A percentile compares a stretch with the other conserved stretches of the same genome.
Conservation (phyloP, 805 yeast species). For the Hanseniaspora hatyaiensis region DNA sequence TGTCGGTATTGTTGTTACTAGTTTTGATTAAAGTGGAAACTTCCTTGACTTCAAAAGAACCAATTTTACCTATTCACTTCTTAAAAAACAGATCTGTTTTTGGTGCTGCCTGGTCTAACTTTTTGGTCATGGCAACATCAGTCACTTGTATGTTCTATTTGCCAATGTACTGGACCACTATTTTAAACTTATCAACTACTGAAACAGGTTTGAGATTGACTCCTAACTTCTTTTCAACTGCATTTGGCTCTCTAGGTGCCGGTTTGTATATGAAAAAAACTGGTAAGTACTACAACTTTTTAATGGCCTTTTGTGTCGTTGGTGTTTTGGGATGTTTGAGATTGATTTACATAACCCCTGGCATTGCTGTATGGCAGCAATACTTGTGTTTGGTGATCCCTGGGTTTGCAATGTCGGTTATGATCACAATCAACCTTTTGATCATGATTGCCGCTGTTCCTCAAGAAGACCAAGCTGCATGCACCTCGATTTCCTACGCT, state of each 20-base stretch:
- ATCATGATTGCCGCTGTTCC: constrained; percentile 68
- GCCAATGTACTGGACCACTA: constrained; percentile 52
- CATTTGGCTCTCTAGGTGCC: constrained; percentile 50
- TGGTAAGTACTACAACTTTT: constrained; percentile 45
- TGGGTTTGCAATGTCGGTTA: constrained; percentile 44
- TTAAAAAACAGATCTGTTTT: constrained; percentile 47
- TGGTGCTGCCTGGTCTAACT: constrained; percentile 53
- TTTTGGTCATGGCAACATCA: constrained; percentile 36
- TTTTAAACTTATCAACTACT: constrained; percentile 41
- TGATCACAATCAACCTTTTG: constrained; percentile 53
- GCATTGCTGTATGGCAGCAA: constrained; percentile 33
- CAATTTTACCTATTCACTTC: constrained; percentile 50
- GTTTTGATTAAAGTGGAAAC: constrained; percentile 36
- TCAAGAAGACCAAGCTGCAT: constrained; percentile 58
- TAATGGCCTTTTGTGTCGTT: constrained; percentile 34
- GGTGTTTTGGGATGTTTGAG: constrained; percentile 37
- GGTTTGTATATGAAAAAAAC: constrained; percentile 55
- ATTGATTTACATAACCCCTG: constrained; percentile 29
- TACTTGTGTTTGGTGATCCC: constrained; percentile 38
- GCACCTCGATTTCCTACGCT: constrained; percentile 82
- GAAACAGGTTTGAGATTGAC: constrained; percentile 48
- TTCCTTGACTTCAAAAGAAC: constrained; percentile 37
- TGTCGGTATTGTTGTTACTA: constrained; percentile 29
- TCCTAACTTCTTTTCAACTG: constrained; percentile 49
- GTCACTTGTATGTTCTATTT: constrained; percentile 42